Base-by-base conservation (phyloP, 2,329 filamentous ascomycete genomes). In the Botrytis aclada region DNA sequence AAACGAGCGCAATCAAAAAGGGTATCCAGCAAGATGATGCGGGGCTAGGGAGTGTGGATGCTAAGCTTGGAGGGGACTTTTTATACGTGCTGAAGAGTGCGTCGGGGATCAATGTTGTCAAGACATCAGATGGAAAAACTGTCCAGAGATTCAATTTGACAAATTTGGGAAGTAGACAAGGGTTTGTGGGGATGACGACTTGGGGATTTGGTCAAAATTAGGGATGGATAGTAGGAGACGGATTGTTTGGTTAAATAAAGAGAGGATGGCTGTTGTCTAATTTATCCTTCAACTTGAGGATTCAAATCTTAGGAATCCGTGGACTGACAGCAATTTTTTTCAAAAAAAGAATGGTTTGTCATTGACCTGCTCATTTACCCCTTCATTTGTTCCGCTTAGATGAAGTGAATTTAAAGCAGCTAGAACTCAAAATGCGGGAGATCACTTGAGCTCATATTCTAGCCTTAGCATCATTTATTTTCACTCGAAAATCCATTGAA, bases 151-250 rank as follows among this genome's bases (percentile, higher is more conserved):
- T 77, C 25, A 63, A 76, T 74, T 62, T 76, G 73, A 72, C 45
- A 32, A 34, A 37, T 20, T 69, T 74, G 60, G 74, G 74, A 34
- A 73, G 71, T 37, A 75, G 75, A 37, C 39, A 72, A 34, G 70
- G 73, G 18, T 75, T 72, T 22, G 66, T 72, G 61, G 76, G 75
- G n/a, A 72, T 76, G 72, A 73, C 75, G 41, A 69, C 76, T 62
- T 76, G 69, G 58, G 58, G 63, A 6, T 47, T 66, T 63, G 37
- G n/a, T 18, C 34, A 62, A n/a, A 12, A 62, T 25, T 34, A 62
- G 37, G 14, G 22, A 7, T 16, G 12, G 16, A 41, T 39, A 25
- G 14, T n/a, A 39, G 12, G 22, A 41, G 34, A 62, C 22, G 12
- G 6, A 8, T 41, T n/a, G 4, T 16, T 25, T 9, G 39, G 14